Conservation (phyloP, 768 basidiomycete species). For the Roridomyces roridus region DNA sequence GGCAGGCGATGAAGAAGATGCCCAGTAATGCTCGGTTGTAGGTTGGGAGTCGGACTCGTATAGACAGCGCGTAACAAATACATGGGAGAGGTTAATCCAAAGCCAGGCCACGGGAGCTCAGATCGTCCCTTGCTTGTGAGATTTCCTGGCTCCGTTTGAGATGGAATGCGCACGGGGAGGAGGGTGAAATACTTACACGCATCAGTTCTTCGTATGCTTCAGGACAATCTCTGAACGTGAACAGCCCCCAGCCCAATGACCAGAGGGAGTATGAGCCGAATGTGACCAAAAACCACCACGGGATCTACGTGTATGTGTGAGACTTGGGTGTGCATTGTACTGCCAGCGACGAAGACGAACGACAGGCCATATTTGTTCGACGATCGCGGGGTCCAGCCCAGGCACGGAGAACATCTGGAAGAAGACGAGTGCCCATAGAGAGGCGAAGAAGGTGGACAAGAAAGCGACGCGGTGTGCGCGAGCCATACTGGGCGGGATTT, state of each 20-base stretch:
- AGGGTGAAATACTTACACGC: constrained; percentile 45
- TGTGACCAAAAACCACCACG: constrained; percentile 83
- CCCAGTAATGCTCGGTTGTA: constrained; percentile 47
- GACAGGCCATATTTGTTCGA: constrained; percentile 60
- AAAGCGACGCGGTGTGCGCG: constrained; percentile 62
- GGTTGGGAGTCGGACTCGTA: neutral
- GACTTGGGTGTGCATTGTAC: neutral
- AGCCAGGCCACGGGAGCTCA: constrained; percentile 51
- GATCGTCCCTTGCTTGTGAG: constrained; percentile 54
- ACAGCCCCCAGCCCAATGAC: constrained; percentile 77
- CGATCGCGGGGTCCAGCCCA: constrained; percentile 51
- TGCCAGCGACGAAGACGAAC: constrained; percentile 44
- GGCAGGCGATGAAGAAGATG: constrained; percentile 76
- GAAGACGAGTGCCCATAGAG: constrained; percentile 62
- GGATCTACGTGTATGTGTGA: constrained; percentile 53
- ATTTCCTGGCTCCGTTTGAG: constrained; percentile 58
- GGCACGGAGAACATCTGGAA: constrained; percentile 63
- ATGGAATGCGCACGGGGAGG: constrained; percentile 9
- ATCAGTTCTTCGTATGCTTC: constrained; percentile 79
- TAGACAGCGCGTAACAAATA: no score
- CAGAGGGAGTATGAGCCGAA: constrained; percentile 83
- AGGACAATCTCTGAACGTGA: constrained; percentile 78
- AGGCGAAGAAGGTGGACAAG: constrained; percentile 45
- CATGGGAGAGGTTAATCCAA: constrained; percentile 56
- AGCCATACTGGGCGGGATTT: constrained; percentile 57